Conservation (phyloP, 2,329 filamentous ascomycete genomes). For the Fusarium incarnatum region DNA sequence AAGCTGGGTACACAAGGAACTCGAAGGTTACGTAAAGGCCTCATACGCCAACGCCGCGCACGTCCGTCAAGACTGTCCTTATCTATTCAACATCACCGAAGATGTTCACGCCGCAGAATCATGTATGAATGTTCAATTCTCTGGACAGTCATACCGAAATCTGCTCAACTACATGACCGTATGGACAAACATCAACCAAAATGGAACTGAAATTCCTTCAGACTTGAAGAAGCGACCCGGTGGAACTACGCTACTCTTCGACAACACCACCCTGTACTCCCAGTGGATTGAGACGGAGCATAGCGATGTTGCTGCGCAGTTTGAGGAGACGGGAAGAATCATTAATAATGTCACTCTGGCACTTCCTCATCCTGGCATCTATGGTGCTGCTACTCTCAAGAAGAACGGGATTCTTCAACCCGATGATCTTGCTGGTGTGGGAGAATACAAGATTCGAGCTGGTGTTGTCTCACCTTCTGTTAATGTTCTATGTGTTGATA, state of each 20-base stretch:
- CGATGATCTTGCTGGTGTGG: conserved; percentile 70
- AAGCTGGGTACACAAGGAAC: conserved; percentile 57
- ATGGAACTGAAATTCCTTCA: conserved; percentile 55
- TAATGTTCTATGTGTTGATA: conserved; percentile 79
- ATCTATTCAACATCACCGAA: conserved; percentile 66
- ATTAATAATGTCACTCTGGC: conserved; percentile 83
- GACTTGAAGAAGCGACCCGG: conserved; percentile 63
- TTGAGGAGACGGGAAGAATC: conserved; percentile 63
- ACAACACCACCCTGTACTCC: conserved; percentile 77
- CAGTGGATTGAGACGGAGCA: conserved; percentile 73
- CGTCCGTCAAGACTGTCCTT: conserved; percentile 67
- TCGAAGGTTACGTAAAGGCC: conserved; percentile 69
- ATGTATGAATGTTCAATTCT: conserved; percentile 77
- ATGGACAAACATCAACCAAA: conserved; percentile 63
- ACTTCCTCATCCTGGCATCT: conserved; percentile 78
- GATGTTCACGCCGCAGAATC: conserved; percentile 58
- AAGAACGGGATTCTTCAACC: conserved; percentile 78
- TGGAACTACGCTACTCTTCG: conserved; percentile 72
- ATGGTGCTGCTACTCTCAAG: conserved; percentile 69
- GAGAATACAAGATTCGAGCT: conserved; percentile 74
- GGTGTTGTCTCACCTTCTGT: conserved; percentile 77
- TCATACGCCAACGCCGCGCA: conserved; percentile 73
- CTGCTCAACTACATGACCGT: conserved; percentile 69
- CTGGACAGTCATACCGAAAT: conserved; percentile 77
- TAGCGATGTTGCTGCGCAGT: conserved; percentile 64